Base-by-base conservation (phyloP, 805 yeast genomes). In the Nakazawaea sp. region DNA sequence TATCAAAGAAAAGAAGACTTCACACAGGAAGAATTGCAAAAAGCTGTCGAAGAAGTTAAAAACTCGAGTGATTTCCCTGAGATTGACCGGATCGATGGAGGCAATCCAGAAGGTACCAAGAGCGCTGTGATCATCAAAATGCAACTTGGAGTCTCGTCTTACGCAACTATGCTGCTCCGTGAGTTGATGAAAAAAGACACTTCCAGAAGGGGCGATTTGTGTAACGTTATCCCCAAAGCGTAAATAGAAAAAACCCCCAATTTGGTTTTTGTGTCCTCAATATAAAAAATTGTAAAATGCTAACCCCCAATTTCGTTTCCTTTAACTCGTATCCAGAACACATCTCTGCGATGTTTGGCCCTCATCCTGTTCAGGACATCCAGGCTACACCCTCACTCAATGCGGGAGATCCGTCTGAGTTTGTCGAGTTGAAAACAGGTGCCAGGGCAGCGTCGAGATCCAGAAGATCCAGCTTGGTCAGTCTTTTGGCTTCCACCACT, bases 161-260 rank as follows among this genome's bases (percentile, higher is more conserved):
- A 92, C 57, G 99, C 99, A 2, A 92, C 99, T 0, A 94, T 92
- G 98, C 95, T 96, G 1, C 61, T 92, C 35, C 74, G 98, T 53
- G 97, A 92, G 56, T 74, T 86, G 35, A 78, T 89, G 84, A 82
- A 78, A 54, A 71, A 75, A 23, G 90, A 81, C 46, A 81, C 89
- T 3, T 32, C 43, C 3, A 28, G 41, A 25, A 38, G 33, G 24
- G 36, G 36, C 13, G 41, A 28, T 7, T 20, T 38, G 8, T 38
- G 41, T 32, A 21, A 33, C 23, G 36, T 38, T 24, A 21, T 9
- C 10, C n/a, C n/a, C n/a, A n/a, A n/a, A n/a, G n/a, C n/a, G n/a
- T n/a, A n/a, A n/a, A n/a, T n/a, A n/a, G n/a, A n/a, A n/a, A n/a
- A n/a, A n/a, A n/a, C n/a, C n/a, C n/a, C n/a, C n/a, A n/a, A n/a